Percentiles rank a stretch among this genome's conserved stretches.
Conservation (phyloP, 306 rosid species). For the Prunus armeniaca region DNA sequence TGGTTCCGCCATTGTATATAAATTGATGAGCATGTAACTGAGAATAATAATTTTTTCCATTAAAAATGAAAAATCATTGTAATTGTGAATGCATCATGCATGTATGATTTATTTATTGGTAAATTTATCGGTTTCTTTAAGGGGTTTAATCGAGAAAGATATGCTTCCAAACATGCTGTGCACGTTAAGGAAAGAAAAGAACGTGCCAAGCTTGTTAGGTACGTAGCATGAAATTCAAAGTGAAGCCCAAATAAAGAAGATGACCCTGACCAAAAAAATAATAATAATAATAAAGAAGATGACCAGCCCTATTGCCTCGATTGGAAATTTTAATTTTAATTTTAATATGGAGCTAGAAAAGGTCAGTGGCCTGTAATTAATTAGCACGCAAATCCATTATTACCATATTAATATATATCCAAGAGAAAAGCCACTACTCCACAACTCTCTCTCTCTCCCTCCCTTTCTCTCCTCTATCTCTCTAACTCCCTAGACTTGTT, state of each 20-base stretch:
- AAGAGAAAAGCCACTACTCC: background rate
- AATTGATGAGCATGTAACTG: no score
- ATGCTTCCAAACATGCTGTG: background rate
- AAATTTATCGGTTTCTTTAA: background rate
- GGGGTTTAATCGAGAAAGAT: background rate
- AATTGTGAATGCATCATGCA: background rate
- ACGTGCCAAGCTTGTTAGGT: background rate
- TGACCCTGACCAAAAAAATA: no score
- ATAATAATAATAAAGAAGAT: background rate
- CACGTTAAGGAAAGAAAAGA: conserved; percentile 1
- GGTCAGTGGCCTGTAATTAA: no score
- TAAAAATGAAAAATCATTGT: background rate
- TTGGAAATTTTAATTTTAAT: no score
- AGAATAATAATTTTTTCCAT: no score
- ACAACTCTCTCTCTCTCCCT: no score
- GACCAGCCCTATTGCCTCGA: background rate
- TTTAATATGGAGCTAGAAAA: no score
- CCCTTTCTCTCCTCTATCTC: background rate
- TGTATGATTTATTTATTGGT: no score
- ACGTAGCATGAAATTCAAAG: background rate
- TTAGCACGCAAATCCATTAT: background rate
- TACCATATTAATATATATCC: background rate
- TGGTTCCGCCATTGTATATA: no score
- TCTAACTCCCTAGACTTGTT: conserved; percentile 3
- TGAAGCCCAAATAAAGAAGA: background rate